Conservation (phyloP, 805 yeast species). For the Saccharomycopsis microspora region DNA sequence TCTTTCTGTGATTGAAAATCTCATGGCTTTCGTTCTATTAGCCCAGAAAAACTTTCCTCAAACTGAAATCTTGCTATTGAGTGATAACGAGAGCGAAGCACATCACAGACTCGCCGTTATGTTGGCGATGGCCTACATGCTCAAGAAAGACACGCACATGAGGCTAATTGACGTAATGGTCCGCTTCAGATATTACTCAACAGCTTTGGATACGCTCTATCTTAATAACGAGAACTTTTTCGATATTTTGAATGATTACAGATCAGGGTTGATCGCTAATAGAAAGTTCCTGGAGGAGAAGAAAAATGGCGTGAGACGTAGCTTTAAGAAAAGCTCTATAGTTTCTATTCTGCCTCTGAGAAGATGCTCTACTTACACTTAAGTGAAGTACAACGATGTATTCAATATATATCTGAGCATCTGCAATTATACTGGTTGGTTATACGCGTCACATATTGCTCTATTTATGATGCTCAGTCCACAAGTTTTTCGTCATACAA, state of each 20-base stretch:
- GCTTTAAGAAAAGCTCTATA: neutral
- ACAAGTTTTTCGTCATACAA: no score
- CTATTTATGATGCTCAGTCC: no score
- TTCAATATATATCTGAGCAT: neutral
- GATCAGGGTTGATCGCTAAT: neutral
- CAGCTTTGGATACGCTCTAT: neutral
- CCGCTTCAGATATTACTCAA: neutral
- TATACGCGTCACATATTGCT: neutral
- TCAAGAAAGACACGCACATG: neutral
- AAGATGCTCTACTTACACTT: neutral
- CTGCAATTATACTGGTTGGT: neutral
- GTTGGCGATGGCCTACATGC: neutral
- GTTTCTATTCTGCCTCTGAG: neutral
- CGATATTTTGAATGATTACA: neutral
- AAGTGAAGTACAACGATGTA: neutral
- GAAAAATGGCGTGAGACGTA: neutral
- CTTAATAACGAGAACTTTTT: conserved; percentile 4
- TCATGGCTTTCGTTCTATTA: neutral
- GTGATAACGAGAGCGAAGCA: neutral
- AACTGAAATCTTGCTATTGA: neutral
- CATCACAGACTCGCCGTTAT: neutral
- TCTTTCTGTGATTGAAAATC: neutral
- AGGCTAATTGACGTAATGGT: conserved; percentile 1
- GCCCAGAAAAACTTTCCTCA: neutral
- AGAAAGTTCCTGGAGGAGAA: neutral